Base-by-base conservation (phyloP, 164 flowering plant species). In the Berberis thunbergii region DNA sequence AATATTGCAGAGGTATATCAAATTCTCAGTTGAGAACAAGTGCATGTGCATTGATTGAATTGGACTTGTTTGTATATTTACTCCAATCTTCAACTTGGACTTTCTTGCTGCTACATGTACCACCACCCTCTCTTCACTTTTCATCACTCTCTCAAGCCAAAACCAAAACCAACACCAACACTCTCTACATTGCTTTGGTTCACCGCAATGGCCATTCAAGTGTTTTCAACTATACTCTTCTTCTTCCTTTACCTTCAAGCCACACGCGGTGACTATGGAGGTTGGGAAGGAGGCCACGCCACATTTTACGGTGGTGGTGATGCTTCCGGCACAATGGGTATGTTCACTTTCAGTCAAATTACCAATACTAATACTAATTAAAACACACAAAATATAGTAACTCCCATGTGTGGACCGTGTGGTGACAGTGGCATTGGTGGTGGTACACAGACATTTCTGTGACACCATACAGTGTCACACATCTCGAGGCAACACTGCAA, bases 281-380 rank as follows among this genome's bases (percentile, higher is more conserved):
- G 60, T 41, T 61, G 63, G 63, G 9, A 61, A 46, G 42, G 50
- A 46, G 63, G 11, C 3, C 63, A 61, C 48, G 63, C 63, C 5
- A 61, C 63, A 13, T 61, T 61, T 10, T 61, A 61, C 48, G 63
- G 63, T 45, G 63, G 63, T 3, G 8, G 3, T n/a, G 39, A 54
- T 54, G 41, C 3, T 39, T 13, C 8, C 7, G 4, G 39, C 40
- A 57, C 40, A 4, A 55, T 6, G 58, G 60, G 9, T 4, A 57
- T 57, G 10, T 57, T 41, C 7, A 57, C 7, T 57, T 52, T 52
- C 26, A 26, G 26, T 12, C 13, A 52, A 6, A 52, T 6, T 3
- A 49, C 6, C 6, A 49, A 6, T 49, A 11, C 52, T 49, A 49
- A 6, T 6, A 6, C 52, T 49, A n/a, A n/a, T 49, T 49, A 49